phyloP scores from a whole-genome alignment of 2,329 filamentous ascomycete genomes.

The Aspergillus amoenus region DNA sequence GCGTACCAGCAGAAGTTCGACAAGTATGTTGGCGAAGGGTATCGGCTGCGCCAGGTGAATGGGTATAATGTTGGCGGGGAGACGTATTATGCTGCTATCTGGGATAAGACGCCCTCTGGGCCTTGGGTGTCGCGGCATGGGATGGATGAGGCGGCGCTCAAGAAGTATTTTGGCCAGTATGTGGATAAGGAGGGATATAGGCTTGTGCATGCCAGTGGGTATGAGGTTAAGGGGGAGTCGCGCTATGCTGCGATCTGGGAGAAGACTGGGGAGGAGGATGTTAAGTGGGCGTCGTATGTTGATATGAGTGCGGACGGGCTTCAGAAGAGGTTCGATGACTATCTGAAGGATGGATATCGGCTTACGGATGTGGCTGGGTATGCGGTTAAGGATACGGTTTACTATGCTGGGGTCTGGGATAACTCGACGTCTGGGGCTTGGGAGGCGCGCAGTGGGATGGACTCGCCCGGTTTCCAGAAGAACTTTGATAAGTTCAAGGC shows the following conservation, averaged over 20 bases:
- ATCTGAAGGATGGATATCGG: slow-evolving; percentile 12
- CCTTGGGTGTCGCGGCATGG: slow-evolving; percentile 12
- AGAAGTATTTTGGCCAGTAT: slow-evolving; percentile 9
- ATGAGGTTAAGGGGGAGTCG: slow-evolving; percentile 9
- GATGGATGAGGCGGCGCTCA: slow-evolving; percentile 4
- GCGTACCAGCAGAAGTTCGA: slow-evolving; percentile 15
- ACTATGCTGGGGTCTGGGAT: slow-evolving; percentile 16
- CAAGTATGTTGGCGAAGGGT: slow-evolving; percentile 12
- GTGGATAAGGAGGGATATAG: slow-evolving; percentile 7
- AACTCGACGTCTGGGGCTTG: slow-evolving; percentile 14
- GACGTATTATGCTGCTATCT: slow-evolving; percentile 12
- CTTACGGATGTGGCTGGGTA: slow-evolving; percentile 10
- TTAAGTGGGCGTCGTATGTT: slow-evolving; percentile 1
- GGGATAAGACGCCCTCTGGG: slow-evolving; percentile 12
- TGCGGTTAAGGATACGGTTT: slow-evolving; percentile 5
- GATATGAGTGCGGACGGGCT: slow-evolving; percentile 8
- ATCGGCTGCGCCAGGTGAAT: slow-evolving; percentile 15
- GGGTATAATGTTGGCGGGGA: slow-evolving; percentile 10
- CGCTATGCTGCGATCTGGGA: slow-evolving; percentile 17
- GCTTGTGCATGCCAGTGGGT: slow-evolving; percentile 14
- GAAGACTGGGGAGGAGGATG: slow-evolving; percentile 1
- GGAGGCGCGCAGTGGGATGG: slow-evolving; percentile 12
- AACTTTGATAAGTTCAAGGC: slow-evolving; percentile 13
- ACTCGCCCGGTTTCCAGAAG: slow-evolving; percentile 10
- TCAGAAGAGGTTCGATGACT: slow-evolving; percentile 9